phyloP scores from a whole-genome alignment of 768 basidiomycete genomes.

The Botryobasidium botryosum region DNA sequence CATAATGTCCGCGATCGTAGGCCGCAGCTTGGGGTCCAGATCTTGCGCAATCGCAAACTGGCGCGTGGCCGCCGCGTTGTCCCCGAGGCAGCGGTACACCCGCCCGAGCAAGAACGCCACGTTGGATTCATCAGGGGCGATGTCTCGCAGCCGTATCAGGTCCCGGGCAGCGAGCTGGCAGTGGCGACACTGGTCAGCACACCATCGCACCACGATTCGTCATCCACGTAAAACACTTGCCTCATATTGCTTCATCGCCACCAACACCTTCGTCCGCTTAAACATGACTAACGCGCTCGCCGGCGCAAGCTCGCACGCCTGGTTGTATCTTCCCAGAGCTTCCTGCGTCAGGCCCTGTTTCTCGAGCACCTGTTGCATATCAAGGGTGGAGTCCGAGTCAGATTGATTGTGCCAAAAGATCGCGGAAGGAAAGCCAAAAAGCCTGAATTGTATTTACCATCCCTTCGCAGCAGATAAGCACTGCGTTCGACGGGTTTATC shows the following conservation, averaged over 20 bases:
- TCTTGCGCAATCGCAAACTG: conserved; percentile 84
- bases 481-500: conserved; percentile 89
- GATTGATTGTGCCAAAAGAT: background rate
- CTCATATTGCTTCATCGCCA: conserved; percentile 65
- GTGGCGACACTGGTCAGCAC: background rate
- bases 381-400: background rate
- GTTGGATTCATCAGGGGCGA: conserved; percentile 90
- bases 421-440: conserved; percentile 13
- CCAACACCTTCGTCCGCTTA: conserved; percentile 80
- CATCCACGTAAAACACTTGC: conserved; percentile 29
- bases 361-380: conserved; percentile 55
- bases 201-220: background rate
- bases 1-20: conserved; percentile 29
- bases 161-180: conserved; percentile 12
- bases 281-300: conserved; percentile 89
- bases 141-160: conserved; percentile 34
- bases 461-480: conserved; percentile 90
- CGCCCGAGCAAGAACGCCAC: conserved; percentile 92
- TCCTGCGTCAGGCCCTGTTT: conserved; percentile 58
- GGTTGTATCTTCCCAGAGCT: conserved; percentile 66
- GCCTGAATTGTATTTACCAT: conserved; percentile 47
- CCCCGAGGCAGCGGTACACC: conserved; percentile 68
- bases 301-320: conserved; percentile 62
- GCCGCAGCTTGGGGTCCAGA: conserved; percentile 77
- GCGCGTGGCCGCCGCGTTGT: conserved; percentile 63